Percentiles rank a stretch among this genome's conserved stretches.
phyloP scores from a whole-genome alignment of 352 stramenopile species.

The Globisporangium viniferum region DNA sequence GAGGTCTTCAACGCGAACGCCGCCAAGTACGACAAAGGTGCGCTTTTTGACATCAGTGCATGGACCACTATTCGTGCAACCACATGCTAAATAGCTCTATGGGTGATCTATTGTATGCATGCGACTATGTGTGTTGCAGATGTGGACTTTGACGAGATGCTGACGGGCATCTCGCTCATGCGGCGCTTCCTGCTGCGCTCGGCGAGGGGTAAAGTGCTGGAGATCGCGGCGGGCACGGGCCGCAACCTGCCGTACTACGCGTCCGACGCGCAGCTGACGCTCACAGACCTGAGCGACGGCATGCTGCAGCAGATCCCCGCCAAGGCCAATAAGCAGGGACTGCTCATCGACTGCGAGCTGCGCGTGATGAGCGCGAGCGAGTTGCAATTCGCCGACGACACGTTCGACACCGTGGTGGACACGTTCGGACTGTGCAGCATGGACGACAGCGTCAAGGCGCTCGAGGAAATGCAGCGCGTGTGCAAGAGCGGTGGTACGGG shows the following conservation, averaged over 20 bases:
- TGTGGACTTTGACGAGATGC: constrained; percentile 71
- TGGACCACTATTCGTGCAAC: neutral
- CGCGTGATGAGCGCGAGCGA: constrained; percentile 56
- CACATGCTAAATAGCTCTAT: neutral
- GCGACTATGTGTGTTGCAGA: constrained; percentile 22
- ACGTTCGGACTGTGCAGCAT: constrained; percentile 96
- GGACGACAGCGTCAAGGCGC: constrained; percentile 88
- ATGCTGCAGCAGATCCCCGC: constrained; percentile 70
- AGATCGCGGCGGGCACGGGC: constrained; percentile 94
- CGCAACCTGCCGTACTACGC: constrained; percentile 93
- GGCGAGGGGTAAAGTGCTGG: constrained; percentile 81
- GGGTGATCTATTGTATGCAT: neutral
- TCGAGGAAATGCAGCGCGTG: constrained; percentile 93
- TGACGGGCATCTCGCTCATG: constrained; percentile 81
- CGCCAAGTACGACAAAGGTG: constrained; percentile 66
- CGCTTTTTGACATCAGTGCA: neutral
- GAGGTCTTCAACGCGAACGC: constrained; percentile 74
- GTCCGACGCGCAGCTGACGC: constrained; percentile 31
- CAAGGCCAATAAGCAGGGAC: constrained; percentile 13
- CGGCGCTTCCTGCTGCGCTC: constrained; percentile 72
- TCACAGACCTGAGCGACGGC: constrained; percentile 68
- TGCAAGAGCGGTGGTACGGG: constrained; percentile 61
- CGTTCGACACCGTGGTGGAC: constrained; percentile 95
- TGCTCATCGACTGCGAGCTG: constrained; percentile 30
- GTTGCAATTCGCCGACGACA: constrained; percentile 62